Conservation (phyloP, 2,329 filamentous ascomycete genomes). For the Lecanicillium sp. region DNA sequence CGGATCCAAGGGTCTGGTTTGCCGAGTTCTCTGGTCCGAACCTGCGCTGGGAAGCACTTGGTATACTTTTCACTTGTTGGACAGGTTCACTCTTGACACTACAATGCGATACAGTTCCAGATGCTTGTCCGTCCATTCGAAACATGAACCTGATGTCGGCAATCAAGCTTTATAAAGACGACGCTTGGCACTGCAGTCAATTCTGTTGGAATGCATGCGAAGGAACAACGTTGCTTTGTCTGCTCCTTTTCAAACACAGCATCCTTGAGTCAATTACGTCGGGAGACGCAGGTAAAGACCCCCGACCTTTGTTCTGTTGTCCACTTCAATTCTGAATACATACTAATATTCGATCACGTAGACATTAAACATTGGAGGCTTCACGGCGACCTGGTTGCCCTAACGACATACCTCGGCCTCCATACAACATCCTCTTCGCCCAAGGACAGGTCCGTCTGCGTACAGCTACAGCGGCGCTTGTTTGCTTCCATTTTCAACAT, state of each 20-base stretch:
- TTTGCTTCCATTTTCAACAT: slow-evolving; percentile 23
- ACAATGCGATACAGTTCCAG: slow-evolving; percentile 2
- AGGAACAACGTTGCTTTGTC: slow-evolving; percentile 24
- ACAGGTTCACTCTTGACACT: slow-evolving; percentile 6
- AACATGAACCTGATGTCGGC: slow-evolving; percentile 4
- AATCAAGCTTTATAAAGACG: slow-evolving; percentile 13
- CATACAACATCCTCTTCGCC: slow-evolving; percentile 5
- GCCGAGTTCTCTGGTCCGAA: slow-evolving; percentile 24
- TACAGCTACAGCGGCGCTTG: slow-evolving; percentile 14
- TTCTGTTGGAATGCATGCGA: slow-evolving; percentile 18
- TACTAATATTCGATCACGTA: neutral
- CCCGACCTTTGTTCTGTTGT: neutral
- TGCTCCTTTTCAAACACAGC: slow-evolving; percentile 19
- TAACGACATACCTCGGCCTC: slow-evolving; percentile 10
- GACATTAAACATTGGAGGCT: slow-evolving; percentile 9
- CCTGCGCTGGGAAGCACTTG: slow-evolving; percentile 29
- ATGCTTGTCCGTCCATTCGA: slow-evolving; percentile 2
- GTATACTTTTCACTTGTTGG: slow-evolving; percentile 21
- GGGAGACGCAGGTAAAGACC: slow-evolving; percentile 25
- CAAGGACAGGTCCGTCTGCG: slow-evolving; percentile 5
- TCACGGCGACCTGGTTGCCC: slow-evolving; percentile 7
- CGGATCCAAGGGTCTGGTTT: slow-evolving; percentile 22
- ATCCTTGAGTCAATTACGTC: slow-evolving; percentile 24
- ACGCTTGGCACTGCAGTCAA: slow-evolving; percentile 15
- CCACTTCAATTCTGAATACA: neutral